Conservation (phyloP, 257 asterid species). For the Asclepias syriaca region DNA sequence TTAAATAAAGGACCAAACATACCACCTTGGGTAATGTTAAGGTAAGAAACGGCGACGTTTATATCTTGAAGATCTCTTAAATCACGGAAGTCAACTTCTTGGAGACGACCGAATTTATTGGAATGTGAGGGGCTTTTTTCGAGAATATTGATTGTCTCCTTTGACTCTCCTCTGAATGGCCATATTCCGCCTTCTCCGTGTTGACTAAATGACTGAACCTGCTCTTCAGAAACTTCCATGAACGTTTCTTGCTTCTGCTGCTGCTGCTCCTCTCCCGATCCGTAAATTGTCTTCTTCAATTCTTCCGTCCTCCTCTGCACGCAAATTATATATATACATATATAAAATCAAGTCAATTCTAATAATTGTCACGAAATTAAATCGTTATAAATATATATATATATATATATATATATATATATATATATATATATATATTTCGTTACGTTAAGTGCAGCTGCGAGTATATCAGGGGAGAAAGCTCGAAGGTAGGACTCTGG, state of each 20-base stretch:
- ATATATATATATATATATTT: no score
- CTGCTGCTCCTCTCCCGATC: conserved; percentile 31
- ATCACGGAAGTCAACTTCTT: conserved; percentile 31
- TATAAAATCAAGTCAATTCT: no score
- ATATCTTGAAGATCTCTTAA: conserved; percentile 39
- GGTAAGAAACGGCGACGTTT: conserved; percentile 35
- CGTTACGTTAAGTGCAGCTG: conserved; percentile 55
- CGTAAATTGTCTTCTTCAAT: conserved; percentile 21
- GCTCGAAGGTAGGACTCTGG: conserved; percentile 41
- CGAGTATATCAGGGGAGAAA: conserved; percentile 57
- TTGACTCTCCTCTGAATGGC: conserved; percentile 57
- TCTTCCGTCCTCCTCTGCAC: conserved; percentile 35
- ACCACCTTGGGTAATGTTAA: conserved; percentile 64
- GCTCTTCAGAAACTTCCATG: conserved; percentile 55
- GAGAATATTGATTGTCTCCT: conserved; percentile 33
- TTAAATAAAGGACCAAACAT: conserved; percentile 51
- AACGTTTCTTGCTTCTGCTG: conserved; percentile 38
- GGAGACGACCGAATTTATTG: conserved; percentile 55
- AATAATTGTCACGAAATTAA: no score
- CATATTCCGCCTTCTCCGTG: conserved; percentile 56
- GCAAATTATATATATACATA: no score
- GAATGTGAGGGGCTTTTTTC: conserved; percentile 27
- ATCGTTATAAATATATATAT: no score
- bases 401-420: no score
- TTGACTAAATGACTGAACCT: conserved; percentile 44